These are phyloP conservation scores for Podaxis sp. DNA, from an alignment of 768 basidiomycete species.

Conservation along the genomic window DNA sequence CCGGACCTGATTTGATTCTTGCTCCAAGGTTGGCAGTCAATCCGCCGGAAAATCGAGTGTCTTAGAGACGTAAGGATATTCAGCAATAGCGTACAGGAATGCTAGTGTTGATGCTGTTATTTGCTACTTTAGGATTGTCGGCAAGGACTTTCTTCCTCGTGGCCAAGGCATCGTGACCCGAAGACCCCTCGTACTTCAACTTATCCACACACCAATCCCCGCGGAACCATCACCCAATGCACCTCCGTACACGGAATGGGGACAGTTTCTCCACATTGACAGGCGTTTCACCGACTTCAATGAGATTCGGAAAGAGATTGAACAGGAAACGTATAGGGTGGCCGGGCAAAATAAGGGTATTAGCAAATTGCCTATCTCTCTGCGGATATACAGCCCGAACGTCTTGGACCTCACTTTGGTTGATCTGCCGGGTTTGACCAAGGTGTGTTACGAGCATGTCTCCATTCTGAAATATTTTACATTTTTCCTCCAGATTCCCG, in stretches of 20 bases:
- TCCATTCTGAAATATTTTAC: background rate
- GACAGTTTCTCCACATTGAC: slow-evolving; percentile 95
- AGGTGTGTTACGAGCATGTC: slow-evolving; percentile 50
- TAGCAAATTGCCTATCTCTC: slow-evolving; percentile 91
- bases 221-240: slow-evolving; percentile 43
- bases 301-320: slow-evolving; percentile 95
- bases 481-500: slow-evolving; percentile 66
- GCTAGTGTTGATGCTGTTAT: background rate
- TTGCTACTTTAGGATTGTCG: slow-evolving; percentile 71
- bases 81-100: background rate
- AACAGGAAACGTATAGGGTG: slow-evolving; percentile 95
- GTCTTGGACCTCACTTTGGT: slow-evolving; percentile 96
- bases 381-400: slow-evolving; percentile 94
- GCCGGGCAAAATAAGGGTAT: slow-evolving; percentile 99
- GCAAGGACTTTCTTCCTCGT: slow-evolving; percentile 85
- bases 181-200: slow-evolving; percentile 91
- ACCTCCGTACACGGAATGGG: slow-evolving; percentile 79
- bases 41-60: slow-evolving; percentile 96
- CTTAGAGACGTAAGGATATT: slow-evolving; percentile 79
- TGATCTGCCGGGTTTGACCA: slow-evolving; percentile 95
- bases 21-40: slow-evolving; percentile 85
- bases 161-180: slow-evolving; percentile 96
- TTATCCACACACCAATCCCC: slow-evolving; percentile 85
- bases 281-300: slow-evolving; percentile 95
- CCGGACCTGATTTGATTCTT: slow-evolving; percentile 14